A percentile compares a stretch with the other conserved stretches of the same genome.
Evolutionary conservation across 164 flowering plant genomes (phyloP).

Genomic region (Nelumbo lutea): DNA sequence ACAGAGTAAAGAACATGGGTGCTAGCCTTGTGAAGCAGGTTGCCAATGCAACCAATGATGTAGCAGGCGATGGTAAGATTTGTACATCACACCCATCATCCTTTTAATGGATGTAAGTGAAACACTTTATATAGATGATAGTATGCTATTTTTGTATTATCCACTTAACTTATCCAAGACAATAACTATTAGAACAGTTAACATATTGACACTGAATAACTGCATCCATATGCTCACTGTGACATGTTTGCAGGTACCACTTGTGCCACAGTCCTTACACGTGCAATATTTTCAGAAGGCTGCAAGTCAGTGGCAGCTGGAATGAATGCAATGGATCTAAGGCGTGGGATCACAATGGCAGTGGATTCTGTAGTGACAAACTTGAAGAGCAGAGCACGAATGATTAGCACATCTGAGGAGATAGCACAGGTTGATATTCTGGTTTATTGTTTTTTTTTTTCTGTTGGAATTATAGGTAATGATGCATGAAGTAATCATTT

Average conservation of each 20-base stretch:
- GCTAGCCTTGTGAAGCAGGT: constrained; percentile 98
- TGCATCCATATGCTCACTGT: too few relatives aligned
- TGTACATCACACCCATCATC: not conserved
- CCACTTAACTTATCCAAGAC: not conserved
- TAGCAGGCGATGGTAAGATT: constrained; percentile 86
- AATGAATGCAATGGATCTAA: constrained; percentile 95
- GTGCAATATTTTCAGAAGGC: constrained; percentile 88
- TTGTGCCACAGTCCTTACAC: constrained; percentile 93
- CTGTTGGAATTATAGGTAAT: not conserved
- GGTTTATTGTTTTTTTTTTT: not conserved
- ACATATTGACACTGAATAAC: too few relatives aligned
- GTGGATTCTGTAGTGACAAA: constrained; percentile 87
- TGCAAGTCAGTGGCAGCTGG: constrained; percentile 99
- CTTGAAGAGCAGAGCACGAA: constrained; percentile 78
- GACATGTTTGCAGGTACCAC: constrained; percentile 65
- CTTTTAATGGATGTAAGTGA: not conserved
- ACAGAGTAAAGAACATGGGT: constrained; percentile 81
- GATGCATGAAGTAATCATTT: not conserved
- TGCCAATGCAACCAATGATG: constrained; percentile 97
- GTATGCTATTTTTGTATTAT: not conserved
- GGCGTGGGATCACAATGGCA: constrained; percentile 91
- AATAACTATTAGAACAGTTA: too few relatives aligned
- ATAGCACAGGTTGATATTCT: constrained; percentile 71
- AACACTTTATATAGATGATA: not conserved
- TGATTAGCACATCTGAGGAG: constrained; percentile 96